Conservation (phyloP, 2,329 filamentous ascomycete genomes). For the Monosporascus sp. region DNA sequence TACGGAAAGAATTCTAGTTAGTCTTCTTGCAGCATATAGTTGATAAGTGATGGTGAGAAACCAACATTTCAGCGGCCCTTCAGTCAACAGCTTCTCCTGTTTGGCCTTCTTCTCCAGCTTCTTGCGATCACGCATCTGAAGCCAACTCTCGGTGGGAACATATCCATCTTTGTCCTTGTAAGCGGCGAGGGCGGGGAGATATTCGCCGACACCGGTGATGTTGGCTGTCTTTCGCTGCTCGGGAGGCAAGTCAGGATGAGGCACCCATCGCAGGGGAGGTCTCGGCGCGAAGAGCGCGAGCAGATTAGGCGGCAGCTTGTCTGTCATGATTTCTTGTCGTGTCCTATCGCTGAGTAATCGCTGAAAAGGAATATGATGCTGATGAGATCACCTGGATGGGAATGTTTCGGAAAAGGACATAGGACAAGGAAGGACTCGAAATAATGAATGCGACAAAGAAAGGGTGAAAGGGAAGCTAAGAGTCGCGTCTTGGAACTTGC, state of each 20-base stretch:
- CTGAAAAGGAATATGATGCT: not conserved
- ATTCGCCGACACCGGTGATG: constrained; percentile 70
- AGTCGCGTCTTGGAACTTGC: constrained; percentile 6
- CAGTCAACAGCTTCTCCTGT: constrained; percentile 57
- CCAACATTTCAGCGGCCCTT: constrained; percentile 62
- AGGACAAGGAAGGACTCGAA: constrained; percentile 12
- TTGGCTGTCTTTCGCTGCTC: constrained; percentile 73
- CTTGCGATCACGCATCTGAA: constrained; percentile 79
- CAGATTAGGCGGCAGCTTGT: constrained; percentile 90
- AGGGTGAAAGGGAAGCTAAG: constrained; percentile 4
- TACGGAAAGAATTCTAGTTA: constrained; percentile 30
- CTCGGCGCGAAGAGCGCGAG: constrained; percentile 93
- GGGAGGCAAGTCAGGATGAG: constrained; percentile 75
- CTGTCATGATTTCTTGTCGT: constrained; percentile 67
- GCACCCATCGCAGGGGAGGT: constrained; percentile 84
- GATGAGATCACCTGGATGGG: not conserved
- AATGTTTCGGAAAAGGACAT: not conserved
- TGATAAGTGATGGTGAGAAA: constrained; percentile 2
- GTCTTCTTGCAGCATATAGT: not conserved
- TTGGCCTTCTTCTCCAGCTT: constrained; percentile 73
- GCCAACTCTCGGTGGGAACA: constrained; percentile 84
- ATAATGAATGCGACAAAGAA: constrained; percentile 11
- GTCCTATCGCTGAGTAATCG: not conserved
- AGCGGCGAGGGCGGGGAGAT: constrained; percentile 65
- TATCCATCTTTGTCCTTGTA: constrained; percentile 77